Base-by-base conservation (phyloP, 129 eudicot species). In the Flaveria ramosissima region DNA sequence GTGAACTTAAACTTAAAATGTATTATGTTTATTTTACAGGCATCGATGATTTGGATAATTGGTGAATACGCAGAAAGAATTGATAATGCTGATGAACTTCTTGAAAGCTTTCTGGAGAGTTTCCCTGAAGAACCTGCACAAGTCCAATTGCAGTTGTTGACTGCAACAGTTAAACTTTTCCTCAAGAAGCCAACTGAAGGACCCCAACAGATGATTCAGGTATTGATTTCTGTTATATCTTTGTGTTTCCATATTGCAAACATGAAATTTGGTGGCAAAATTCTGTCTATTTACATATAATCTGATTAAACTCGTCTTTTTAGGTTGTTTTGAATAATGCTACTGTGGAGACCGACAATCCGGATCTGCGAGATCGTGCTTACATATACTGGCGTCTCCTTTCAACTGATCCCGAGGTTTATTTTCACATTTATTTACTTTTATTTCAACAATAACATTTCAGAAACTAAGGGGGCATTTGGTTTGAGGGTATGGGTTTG, bases 1-100 rank as follows among this genome's bases (percentile, higher is more conserved):
- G 52, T 82, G 69, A 41, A 57, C 55, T 19, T 66, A 20, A 51
- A 6, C 7, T 14, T 45, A 45, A 32, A 16, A n/a, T 51, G 24
- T 48, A 10, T 32, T 51, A 39, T 55, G 7, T 50, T 65, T 20
- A 68, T 19, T 72, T 77, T 43, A 57, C 81, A 94, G 96, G 97
- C 98, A 53, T 94, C 98, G n/a, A 94, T 94, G 98, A 94, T 94
- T 77, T 94, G 98, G 98, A 94, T 94, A 43, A 94, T 91, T 83
- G 97, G 97, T 81, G 98, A 94, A 71, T 94, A 94, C 83, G 98
- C 98, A 6, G 98, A 94, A 84, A 91, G 98, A 91, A 91, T 91
- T 72, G 98, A 94, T 86, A 94, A 94, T 86, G 98, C 98, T 60
- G 98, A 94, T 80, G 98, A 94, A 83, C 96, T 94, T 70, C 89